phyloP scores from a whole-genome alignment of 208 protist genomes.

The Trypanosoma lewisi region DNA sequence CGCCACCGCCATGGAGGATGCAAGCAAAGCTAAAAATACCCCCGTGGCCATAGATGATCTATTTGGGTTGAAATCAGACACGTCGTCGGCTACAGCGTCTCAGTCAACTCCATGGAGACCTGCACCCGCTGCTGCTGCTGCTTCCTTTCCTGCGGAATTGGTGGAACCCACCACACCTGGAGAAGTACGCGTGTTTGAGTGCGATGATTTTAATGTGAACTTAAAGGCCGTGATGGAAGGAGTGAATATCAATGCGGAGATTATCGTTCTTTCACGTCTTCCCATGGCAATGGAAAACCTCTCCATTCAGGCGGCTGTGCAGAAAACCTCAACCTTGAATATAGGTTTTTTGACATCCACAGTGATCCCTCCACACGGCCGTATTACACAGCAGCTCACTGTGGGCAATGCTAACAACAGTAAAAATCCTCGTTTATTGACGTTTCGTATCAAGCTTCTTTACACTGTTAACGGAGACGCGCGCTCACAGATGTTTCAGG shows the following conservation, averaged over 20 bases:
- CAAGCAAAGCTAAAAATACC: neutral
- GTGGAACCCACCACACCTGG: neutral
- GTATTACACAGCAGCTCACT: conserved; percentile 41
- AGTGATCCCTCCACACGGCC: conserved; percentile 32
- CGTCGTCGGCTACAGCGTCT: neutral
- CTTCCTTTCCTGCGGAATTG: conserved; percentile 5
- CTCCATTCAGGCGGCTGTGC: conserved; percentile 69
- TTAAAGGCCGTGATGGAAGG: conserved; percentile 30
- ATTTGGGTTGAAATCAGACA: conserved; percentile 5
- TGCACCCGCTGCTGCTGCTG: too few species aligned
- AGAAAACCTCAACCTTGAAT: conserved; percentile 53
- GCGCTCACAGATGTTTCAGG: conserved; percentile 67
- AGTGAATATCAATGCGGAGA: conserved; percentile 23
- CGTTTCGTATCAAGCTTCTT: conserved; percentile 65
- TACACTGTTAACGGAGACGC: conserved; percentile 46
- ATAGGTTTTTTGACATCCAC: conserved; percentile 48
- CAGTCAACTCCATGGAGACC: neutral
- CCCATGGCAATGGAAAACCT: conserved; percentile 40
- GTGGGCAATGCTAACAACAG: conserved; percentile 53
- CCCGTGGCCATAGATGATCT: conserved; percentile 25
- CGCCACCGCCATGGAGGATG: neutral
- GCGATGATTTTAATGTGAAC: conserved; percentile 47
- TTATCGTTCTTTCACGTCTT: conserved; percentile 44
- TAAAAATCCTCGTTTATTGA: conserved; percentile 46
- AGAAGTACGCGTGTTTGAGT: conserved; percentile 42